Base-by-base conservation (phyloP, 208 protist species). In the Ichthyophonus hoferi region DNA sequence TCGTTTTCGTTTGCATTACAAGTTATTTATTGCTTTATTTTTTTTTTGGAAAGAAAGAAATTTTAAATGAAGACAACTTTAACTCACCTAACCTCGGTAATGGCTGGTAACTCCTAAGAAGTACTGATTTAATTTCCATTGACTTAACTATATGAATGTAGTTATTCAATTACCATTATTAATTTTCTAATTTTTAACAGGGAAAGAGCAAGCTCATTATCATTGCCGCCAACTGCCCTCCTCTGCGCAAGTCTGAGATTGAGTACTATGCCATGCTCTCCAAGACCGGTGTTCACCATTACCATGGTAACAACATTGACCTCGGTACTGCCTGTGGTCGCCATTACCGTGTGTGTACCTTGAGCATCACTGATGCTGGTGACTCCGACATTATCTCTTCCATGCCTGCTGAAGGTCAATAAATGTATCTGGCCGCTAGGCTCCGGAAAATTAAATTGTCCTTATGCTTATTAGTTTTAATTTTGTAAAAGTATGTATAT, bases 261-360 rank as follows among this genome's bases (percentile, higher is more conserved):
- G 99, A 99, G 96, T 99, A 99, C 96, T 99, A 99, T 95, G 98
- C 98, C 93, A 99, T 99, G 93, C 97, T 99, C 88, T 95, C 95
- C 94, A 98, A 99, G 95, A 98, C 98, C 79, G 93, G 93, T 76
- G 98, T 99, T 87, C 97, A 99, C 94, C 98, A 99, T 95, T 99
- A 99, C 96, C 93, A 94, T 76, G 98, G 98, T 79, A 98, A 97
- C 93, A 97, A 97, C 96, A 96, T 99, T 85, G 98, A 99, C 91
- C 96, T 99, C 39, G 99, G 99, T 43, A 99, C 98, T 33, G 97
- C 98, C 42, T 99, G 98, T 94, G 98, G 99, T 92, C 98, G 98
- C 93, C 97, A 98, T 93, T 99, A 98, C 97, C 96, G 97, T 93
- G 96, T 97, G 77, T 97, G 96, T 88, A 95, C 97, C 41, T 91